Conservation (phyloP, 192 early-diverging fungal species). For the Podila epigama region DNA sequence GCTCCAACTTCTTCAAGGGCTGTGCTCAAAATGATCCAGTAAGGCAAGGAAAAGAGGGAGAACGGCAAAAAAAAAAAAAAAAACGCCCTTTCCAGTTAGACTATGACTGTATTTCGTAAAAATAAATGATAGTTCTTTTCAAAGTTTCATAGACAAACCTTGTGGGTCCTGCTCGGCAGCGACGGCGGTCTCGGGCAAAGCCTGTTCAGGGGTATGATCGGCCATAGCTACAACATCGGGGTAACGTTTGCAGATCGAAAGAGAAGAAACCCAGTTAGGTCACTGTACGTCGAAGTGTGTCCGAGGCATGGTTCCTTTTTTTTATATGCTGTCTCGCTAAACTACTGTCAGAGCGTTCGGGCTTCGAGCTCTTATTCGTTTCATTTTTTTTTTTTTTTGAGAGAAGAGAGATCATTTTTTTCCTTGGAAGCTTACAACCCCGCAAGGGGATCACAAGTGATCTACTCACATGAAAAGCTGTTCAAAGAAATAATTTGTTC, state of each 20-base stretch:
- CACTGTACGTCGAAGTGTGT: too few relatives aligned
- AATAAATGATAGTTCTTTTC: too few relatives aligned
- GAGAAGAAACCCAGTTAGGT: too few relatives aligned
- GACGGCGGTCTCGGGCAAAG: conserved; percentile 25
- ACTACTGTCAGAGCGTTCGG: too few relatives aligned
- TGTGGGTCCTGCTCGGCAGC: conserved; percentile 36
- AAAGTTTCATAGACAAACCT: conserved; percentile 15
- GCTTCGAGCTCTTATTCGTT: too few relatives aligned
- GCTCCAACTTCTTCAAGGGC: conserved; percentile 45
- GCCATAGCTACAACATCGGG: conserved; percentile 20
- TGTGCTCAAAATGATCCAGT: background rate
- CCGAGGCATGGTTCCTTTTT: too few relatives aligned
- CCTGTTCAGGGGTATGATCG: conserved; percentile 30
- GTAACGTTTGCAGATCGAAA: background rate
- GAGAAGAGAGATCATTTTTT: background rate
- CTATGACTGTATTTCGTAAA: too few relatives aligned
- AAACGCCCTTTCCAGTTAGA: too few relatives aligned
- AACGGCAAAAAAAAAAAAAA: background rate
- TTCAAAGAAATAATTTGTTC: background rate
- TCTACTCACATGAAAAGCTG: background rate
- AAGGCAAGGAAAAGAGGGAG: background rate
- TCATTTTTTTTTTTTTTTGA: too few relatives aligned
- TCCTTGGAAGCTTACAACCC: background rate
- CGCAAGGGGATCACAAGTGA: background rate
- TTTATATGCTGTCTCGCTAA: too few relatives aligned